These are phyloP conservation scores for Fusarium praegraminearum DNA, from an alignment of 2,329 filamentous ascomycete genomes.

Conservation along the genomic window DNA sequence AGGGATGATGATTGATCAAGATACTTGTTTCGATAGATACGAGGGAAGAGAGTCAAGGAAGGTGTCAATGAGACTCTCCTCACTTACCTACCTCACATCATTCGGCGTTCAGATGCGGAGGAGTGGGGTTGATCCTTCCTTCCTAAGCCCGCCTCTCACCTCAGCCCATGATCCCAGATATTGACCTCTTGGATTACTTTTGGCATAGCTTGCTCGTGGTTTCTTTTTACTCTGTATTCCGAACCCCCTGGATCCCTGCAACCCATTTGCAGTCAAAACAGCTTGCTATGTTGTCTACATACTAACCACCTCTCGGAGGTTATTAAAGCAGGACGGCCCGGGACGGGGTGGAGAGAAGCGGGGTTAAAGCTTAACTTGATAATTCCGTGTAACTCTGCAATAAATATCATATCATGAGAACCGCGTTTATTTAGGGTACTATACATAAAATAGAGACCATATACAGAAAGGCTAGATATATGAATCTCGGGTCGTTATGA, in stretches of 20 bases:
- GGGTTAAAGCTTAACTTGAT: not conserved
- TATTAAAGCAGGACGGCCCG: slow-evolving; percentile 8
- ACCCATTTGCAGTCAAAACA: not conserved
- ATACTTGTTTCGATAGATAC: not conserved
- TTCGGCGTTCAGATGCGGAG: slow-evolving; percentile 13
- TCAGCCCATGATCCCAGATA: not conserved
- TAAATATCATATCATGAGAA: not conserved
- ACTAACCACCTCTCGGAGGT: not conserved
- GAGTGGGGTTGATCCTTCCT: slow-evolving; percentile 21
- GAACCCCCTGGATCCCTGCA: too few relatives aligned
- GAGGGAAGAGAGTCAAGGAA: not conserved
- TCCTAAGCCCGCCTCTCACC: not conserved
- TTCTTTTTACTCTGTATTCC: fast-evolving
- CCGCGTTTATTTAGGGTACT: not conserved
- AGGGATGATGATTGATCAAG: fast-evolving
- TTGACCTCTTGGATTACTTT: too few relatives aligned
- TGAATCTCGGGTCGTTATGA: not conserved
- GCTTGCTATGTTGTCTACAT: not conserved
- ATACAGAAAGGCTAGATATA: not conserved
- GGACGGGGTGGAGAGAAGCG: slow-evolving; percentile 1
- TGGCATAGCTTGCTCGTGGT: not conserved
- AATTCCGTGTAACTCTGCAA: not conserved
- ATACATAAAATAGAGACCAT: not conserved
- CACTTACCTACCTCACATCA: slow-evolving; percentile 9
- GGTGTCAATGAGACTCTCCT: not conserved